phyloP scores from a whole-genome alignment of 2,329 filamentous ascomycete genomes.

The Arthrobotrys sinensis region DNA sequence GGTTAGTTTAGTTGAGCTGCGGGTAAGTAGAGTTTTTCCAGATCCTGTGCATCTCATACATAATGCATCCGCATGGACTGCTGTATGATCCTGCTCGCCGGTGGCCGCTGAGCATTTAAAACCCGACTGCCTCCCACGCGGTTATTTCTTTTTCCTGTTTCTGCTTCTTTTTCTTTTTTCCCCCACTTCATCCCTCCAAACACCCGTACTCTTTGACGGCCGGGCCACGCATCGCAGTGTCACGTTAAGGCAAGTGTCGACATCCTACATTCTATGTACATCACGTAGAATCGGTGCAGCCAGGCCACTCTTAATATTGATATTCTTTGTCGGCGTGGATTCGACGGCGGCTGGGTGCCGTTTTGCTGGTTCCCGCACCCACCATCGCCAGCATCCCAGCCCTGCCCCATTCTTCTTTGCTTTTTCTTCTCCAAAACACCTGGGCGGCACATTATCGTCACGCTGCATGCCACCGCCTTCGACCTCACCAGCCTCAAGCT shows the following conservation, averaged over 20 bases:
- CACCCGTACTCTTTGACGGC: constrained; percentile 16
- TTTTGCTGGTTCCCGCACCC: constrained; percentile 33
- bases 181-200: constrained; percentile 36
- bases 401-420: constrained; percentile 35
- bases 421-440: constrained; percentile 38
- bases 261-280: constrained; percentile 17
- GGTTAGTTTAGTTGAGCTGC: constrained; percentile 15
- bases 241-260: constrained; percentile 54
- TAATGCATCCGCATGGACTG: constrained; percentile 41
- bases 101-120: constrained; percentile 56
- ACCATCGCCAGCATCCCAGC: constrained; percentile 24
- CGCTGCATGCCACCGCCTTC: constrained; percentile 37
- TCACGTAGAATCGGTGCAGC: constrained; percentile 11
- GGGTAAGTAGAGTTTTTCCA: constrained; percentile 47
- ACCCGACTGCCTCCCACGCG: constrained; percentile 57
- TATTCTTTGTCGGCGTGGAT: constrained; percentile 22
- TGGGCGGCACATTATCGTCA: constrained; percentile 51
- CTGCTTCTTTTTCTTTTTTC: constrained; percentile 59
- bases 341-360: constrained; percentile 15
- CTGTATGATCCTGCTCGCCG: constrained; percentile 51
- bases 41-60: constrained; percentile 43
- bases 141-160: constrained; percentile 62
- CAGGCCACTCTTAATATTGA: constrained; percentile 30
- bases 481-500: constrained; percentile 33
- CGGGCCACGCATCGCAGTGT: constrained; percentile 47